A percentile compares a stretch with the other conserved stretches of the same genome.
Conservation (phyloP, 495 filamentous ascomycete species). For the Xylaria grammica region DNA sequence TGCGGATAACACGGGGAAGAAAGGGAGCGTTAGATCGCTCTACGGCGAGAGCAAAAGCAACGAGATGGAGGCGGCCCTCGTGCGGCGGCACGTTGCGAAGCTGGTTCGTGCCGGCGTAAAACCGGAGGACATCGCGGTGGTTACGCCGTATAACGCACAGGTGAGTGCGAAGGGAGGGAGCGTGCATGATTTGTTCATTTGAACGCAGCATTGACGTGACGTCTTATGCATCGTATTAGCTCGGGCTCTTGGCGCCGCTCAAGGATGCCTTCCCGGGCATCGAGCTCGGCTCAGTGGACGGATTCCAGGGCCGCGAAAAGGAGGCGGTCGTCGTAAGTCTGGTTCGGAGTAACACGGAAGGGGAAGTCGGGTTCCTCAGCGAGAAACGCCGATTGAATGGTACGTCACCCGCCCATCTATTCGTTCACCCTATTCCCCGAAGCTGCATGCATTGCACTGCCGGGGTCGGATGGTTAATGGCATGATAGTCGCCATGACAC, state of each 20-base stretch:
- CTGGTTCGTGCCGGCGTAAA: constrained; percentile 79
- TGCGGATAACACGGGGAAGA: constrained; percentile 37
- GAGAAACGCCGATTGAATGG: constrained; percentile 93
- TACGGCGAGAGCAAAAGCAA: constrained; percentile 92
- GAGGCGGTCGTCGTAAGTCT: constrained; percentile 91
- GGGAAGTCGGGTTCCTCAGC: constrained; percentile 92
- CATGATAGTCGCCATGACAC: constrained; percentile 82
- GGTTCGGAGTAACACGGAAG: constrained; percentile 84
- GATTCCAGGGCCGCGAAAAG: constrained; percentile 97
- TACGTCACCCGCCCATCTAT: constrained; percentile 45
- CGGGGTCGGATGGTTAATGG: not conserved
- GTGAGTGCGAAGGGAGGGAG: constrained; percentile 41
- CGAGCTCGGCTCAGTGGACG: constrained; percentile 93
- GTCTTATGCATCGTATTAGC: constrained; percentile 41
- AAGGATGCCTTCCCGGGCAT: constrained; percentile 82
- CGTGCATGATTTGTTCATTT: not conserved
- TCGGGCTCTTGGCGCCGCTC: constrained; percentile 76
- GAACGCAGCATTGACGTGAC: constrained; percentile 15
- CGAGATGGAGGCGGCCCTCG: constrained; percentile 84
- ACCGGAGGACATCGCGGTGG: constrained; percentile 84
- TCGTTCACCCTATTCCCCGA: not conserved
- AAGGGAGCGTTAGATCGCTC: constrained; percentile 48
- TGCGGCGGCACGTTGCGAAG: constrained; percentile 71
- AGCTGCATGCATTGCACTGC: not conserved
- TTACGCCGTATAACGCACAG: constrained; percentile 97